Conservation (phyloP, 345 rosid species). For the Populus deltoides region DNA sequence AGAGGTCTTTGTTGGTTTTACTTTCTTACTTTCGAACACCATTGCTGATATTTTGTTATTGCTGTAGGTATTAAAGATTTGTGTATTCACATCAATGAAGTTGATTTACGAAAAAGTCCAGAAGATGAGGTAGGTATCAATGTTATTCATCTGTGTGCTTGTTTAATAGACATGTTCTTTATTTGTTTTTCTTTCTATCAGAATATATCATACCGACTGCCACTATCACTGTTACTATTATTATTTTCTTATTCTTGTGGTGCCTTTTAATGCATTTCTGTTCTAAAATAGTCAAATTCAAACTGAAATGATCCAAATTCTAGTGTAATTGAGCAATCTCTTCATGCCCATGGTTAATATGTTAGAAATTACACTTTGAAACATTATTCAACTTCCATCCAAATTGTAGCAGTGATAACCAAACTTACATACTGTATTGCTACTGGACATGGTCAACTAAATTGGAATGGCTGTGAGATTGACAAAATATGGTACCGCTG, state of each 20-base stretch:
- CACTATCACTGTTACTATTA: too few relatives aligned
- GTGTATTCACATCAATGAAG: slow-evolving; percentile 45
- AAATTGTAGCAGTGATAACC: too few relatives aligned
- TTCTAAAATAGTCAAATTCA: background rate
- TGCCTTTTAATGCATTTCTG: background rate
- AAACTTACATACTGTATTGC: too few relatives aligned
- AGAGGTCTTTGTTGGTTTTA: background rate
- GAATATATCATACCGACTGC: too few relatives aligned
- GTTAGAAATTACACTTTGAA: too few relatives aligned
- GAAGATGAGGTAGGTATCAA: slow-evolving; percentile 64
- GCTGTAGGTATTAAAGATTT: slow-evolving; percentile 65
- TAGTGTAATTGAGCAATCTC: background rate
- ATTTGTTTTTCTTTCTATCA: too few relatives aligned
- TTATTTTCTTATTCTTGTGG: background rate
- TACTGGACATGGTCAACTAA: too few relatives aligned
- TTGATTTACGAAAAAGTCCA: slow-evolving; percentile 55
- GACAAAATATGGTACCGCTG: too few relatives aligned
- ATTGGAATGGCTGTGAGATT: too few relatives aligned
- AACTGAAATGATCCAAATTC: background rate
- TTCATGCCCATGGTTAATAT: background rate
- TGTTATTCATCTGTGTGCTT: background rate
- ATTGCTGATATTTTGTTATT: slow-evolving; percentile 9
- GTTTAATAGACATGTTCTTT: background rate
- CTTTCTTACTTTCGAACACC: slow-evolving; percentile 6
- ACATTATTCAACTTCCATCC: too few relatives aligned